Percentiles rank a stretch among this genome's conserved stretches.
phyloP scores from a whole-genome alignment of 164 flowering plant genomes.

The Echeveria elegans region DNA sequence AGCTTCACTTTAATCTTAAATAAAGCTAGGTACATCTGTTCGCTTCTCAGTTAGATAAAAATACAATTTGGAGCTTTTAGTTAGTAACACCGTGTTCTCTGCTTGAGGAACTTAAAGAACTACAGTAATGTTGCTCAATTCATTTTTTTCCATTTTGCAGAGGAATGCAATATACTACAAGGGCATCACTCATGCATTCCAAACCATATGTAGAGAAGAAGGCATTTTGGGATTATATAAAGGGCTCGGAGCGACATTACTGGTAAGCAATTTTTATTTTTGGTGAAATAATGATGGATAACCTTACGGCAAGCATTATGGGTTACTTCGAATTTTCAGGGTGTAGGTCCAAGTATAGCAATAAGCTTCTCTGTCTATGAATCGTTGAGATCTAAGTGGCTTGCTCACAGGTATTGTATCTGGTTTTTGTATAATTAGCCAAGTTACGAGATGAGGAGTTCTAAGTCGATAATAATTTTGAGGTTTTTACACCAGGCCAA shows the following conservation, averaged over 20 bases:
- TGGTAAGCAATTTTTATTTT: neutral
- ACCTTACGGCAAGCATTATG: too few relatives aligned
- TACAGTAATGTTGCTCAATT: neutral
- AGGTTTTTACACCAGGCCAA: slow-evolving; percentile 29
- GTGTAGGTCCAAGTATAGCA: slow-evolving; percentile 67
- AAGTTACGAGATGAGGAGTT: too few relatives aligned
- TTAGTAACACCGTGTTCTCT: neutral
- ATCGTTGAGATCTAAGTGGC: slow-evolving; percentile 46
- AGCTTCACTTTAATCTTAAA: too few relatives aligned
- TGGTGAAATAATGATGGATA: too few relatives aligned
- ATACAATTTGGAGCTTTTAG: too few relatives aligned
- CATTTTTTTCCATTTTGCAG: slow-evolving; percentile 27
- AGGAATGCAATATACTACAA: slow-evolving; percentile 49
- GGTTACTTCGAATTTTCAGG: slow-evolving; percentile 20
- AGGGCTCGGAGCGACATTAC: slow-evolving; percentile 54
- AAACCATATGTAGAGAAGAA: slow-evolving; percentile 64
- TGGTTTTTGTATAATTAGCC: neutral
- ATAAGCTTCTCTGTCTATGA: slow-evolving; percentile 63
- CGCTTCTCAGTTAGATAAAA: too few relatives aligned
- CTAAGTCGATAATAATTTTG: too few relatives aligned
- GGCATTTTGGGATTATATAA: slow-evolving; percentile 65
- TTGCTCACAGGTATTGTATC: slow-evolving; percentile 29
- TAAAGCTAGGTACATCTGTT: too few relatives aligned
- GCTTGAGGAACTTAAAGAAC: neutral
- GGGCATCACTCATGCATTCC: slow-evolving; percentile 59